phyloP scores from a whole-genome alignment of 1,284 basidiomycete genomes.

The Trametes hirsuta region DNA sequence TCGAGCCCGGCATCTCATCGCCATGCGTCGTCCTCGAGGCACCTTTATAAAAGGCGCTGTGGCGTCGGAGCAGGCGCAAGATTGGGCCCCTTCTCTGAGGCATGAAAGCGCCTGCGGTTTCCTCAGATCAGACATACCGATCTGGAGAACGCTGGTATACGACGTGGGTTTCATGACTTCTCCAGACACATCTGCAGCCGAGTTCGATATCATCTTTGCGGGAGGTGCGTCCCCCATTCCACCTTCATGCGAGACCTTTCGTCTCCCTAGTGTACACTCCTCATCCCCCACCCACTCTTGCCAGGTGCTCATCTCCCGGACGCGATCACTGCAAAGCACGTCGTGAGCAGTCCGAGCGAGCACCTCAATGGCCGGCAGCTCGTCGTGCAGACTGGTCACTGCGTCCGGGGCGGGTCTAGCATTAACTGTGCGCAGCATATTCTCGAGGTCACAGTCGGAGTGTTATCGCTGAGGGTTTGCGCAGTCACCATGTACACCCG shows the following conservation, averaged over 20 bases:
- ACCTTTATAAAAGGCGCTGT: too few species aligned
- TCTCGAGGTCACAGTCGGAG: too few species aligned
- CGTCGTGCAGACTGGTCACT: slow-evolving; percentile 45
- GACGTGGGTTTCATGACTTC: background rate
- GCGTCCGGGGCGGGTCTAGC: slow-evolving; percentile 58
- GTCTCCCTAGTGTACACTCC: background rate
- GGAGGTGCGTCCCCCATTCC: slow-evolving; percentile 40
- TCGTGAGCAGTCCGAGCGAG: slow-evolving; percentile 29
- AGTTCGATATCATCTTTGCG: slow-evolving; percentile 52
- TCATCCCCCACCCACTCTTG: background rate
- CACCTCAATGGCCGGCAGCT: slow-evolving; percentile 46
- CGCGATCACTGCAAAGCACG: slow-evolving; percentile 24
- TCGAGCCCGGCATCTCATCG: too few species aligned
- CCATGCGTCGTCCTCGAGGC: too few species aligned
- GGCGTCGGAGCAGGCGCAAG: too few species aligned
- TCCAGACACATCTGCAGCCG: background rate
- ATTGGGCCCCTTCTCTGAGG: too few species aligned
- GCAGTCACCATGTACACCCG: slow-evolving; percentile 50
- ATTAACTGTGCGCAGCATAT: slow-evolving; percentile 52
- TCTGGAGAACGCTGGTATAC: too few species aligned
- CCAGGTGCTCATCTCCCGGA: slow-evolving; percentile 42
- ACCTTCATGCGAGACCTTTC: too few species aligned
- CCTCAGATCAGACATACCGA: too few species aligned
- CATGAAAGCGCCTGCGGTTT: too few species aligned
- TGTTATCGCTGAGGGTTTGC: background rate